phyloP scores from a whole-genome alignment of 495 filamentous ascomycete species.

The Tuber brumale region DNA sequence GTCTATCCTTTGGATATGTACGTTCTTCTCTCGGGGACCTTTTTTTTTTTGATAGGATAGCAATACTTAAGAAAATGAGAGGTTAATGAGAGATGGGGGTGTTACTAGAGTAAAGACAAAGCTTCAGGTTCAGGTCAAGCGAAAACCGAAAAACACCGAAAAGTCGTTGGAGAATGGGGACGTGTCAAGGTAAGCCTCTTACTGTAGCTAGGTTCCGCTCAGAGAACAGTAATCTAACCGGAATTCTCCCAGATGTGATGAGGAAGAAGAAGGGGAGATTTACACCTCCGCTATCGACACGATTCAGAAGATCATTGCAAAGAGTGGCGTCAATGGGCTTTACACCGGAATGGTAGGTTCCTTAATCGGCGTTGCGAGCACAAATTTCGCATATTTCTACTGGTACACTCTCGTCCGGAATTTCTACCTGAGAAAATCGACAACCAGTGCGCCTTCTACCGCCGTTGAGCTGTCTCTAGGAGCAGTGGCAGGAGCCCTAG shows the following conservation, averaged over 20 bases:
- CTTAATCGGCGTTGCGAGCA: conserved; percentile 86
- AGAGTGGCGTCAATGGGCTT: conserved; percentile 74
- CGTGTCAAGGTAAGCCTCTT: background rate
- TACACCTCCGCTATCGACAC: conserved; percentile 84
- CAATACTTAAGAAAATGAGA: background rate
- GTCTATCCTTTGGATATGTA: conserved; percentile 98
- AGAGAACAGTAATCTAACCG: conserved; percentile 7
- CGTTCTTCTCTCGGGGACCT: conserved; percentile 39
- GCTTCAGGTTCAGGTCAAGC: conserved; percentile 90
- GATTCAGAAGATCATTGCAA: conserved; percentile 72
- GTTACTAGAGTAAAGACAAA: conserved; percentile 80
- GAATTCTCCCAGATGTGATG: background rate
- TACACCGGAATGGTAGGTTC: conserved; percentile 84
- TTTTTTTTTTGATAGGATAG: background rate
- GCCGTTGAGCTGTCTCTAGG: conserved; percentile 79
- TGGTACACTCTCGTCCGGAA: conserved; percentile 90
- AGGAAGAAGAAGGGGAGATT: conserved; percentile 33
- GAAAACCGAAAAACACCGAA: conserved; percentile 42
- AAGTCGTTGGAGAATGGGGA: conserved; percentile 18
- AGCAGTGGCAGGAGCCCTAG: conserved; percentile 80
- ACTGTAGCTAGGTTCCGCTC: conserved; percentile 10
- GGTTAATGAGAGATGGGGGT: background rate
- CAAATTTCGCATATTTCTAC: conserved; percentile 99
- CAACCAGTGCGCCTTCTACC: conserved; percentile 65
- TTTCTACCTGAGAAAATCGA: conserved; percentile 65